Percentiles rank a stretch among this genome's conserved stretches.
Conservation (phyloP, 176 grass and related monocot genomes). For the Cocos nucifera region DNA sequence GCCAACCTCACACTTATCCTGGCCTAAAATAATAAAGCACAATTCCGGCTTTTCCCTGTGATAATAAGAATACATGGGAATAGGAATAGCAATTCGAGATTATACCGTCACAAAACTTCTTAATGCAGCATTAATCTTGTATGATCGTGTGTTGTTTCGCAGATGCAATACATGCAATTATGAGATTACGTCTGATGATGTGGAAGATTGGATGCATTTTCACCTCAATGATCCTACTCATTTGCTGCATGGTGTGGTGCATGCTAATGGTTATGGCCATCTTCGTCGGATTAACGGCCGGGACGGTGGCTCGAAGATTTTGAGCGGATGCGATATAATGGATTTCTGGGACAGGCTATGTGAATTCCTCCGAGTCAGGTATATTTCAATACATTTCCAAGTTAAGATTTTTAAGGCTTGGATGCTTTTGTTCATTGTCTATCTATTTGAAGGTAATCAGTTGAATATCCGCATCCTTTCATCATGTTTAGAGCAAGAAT, state of each 20-base stretch:
- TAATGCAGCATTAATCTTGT: constrained; percentile 2
- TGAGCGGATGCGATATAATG: constrained; percentile 54
- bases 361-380: constrained; percentile 64
- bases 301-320: constrained; percentile 39
- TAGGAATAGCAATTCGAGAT: too few species aligned
- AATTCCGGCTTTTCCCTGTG: not conserved
- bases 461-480: too few species aligned
- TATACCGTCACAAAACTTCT: not conserved
- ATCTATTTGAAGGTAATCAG: too few species aligned
- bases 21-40: not conserved
- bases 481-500: too few species aligned
- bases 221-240: constrained; percentile 37
- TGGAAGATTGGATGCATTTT: constrained; percentile 26
- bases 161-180: constrained; percentile 34
- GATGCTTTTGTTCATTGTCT: too few species aligned
- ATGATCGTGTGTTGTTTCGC: not conserved
- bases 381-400: not conserved
- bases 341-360: constrained; percentile 69
- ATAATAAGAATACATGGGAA: too few species aligned
- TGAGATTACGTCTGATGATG: constrained; percentile 11
- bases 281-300: constrained; percentile 49
- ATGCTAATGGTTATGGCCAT: constrained; percentile 77
- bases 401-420: too few species aligned
- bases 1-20: not conserved
- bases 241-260: constrained; percentile 57